Conservation (phyloP, 2,329 filamentous ascomycete species). For the Dryadomyces quercivorus region DNA sequence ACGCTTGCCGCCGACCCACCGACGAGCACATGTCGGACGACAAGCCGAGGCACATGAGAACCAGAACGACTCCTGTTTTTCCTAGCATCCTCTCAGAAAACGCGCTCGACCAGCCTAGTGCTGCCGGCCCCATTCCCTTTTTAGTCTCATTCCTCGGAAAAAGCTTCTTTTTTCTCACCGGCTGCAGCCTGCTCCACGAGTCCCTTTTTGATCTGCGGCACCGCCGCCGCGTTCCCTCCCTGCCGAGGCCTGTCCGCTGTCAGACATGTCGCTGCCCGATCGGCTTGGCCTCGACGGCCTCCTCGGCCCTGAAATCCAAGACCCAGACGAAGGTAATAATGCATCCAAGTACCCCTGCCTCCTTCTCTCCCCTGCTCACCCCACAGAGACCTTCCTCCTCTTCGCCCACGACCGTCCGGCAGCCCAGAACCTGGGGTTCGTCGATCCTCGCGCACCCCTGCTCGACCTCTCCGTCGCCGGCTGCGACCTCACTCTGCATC, state of each 20-base stretch:
- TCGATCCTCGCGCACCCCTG: conserved; percentile 55
- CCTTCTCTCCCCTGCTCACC: neutral
- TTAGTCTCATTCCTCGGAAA: neutral
- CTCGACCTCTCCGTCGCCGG: conserved; percentile 55
- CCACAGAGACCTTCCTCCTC: conserved; percentile 70
- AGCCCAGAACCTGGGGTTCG: conserved; percentile 64
- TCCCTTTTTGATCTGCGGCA: too few relatives aligned
- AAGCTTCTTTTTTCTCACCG: neutral
- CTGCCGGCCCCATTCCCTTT: neutral
- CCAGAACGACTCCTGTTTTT: too few relatives aligned
- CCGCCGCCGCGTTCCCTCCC: too few relatives aligned
- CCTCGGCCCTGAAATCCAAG: conserved; percentile 32
- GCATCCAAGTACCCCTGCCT: neutral
- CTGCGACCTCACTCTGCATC: conserved; percentile 62
- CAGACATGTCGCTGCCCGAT: neutral
- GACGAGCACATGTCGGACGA: too few relatives aligned
- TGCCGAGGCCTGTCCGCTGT: neutral
- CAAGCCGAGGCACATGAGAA: too few relatives aligned
- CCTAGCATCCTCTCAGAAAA: too few relatives aligned
- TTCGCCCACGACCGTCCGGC: conserved; percentile 68
- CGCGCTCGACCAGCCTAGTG: too few relatives aligned
- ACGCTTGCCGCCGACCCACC: too few relatives aligned
- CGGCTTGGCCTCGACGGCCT: conserved; percentile 5
- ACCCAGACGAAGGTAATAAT: conserved; percentile 33
- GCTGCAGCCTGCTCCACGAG: too few relatives aligned